These are phyloP conservation scores for Forsythia suspensa DNA, from an alignment of 257 asterid genomes.

Conservation along the genomic window DNA sequence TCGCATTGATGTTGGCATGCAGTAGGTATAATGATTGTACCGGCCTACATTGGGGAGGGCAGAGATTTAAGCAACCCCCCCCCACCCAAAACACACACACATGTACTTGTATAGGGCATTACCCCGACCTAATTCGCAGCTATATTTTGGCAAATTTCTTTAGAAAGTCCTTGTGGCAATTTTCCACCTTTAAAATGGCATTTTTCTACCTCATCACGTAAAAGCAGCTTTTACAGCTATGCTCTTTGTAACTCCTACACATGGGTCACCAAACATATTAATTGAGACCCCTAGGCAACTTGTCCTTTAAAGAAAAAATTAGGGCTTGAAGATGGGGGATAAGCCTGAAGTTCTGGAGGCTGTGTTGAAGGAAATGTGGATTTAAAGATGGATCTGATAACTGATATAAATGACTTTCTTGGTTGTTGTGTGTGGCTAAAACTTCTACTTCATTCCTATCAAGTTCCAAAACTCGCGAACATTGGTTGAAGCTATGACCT, in stretches of 20 bases:
- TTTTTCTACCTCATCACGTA: neutral
- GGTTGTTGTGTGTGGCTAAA: neutral
- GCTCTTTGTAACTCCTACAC: neutral
- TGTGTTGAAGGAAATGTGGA: neutral
- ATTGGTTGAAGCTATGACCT: neutral
- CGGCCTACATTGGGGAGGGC: neutral
- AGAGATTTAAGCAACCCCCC: neutral
- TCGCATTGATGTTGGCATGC: neutral
- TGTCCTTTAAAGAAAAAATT: neutral
- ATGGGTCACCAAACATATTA: neutral
- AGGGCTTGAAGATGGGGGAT: neutral
- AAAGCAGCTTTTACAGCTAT: neutral
- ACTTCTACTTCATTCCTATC: neutral
- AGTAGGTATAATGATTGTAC: neutral
- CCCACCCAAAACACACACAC: neutral
- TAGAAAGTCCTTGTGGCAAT: neutral
- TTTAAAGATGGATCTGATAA: neutral
- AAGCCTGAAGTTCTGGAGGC: neutral
- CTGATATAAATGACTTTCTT: neutral
- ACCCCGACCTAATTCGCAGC: neutral
- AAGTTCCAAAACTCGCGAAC: neutral
- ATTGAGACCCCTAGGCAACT: neutral
- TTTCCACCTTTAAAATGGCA: neutral
- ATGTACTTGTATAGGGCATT: neutral
- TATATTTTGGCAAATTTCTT: neutral